These are phyloP conservation scores for Wickerhamiella lipophila DNA, from an alignment of 805 yeast species.

Conservation along the genomic window DNA sequence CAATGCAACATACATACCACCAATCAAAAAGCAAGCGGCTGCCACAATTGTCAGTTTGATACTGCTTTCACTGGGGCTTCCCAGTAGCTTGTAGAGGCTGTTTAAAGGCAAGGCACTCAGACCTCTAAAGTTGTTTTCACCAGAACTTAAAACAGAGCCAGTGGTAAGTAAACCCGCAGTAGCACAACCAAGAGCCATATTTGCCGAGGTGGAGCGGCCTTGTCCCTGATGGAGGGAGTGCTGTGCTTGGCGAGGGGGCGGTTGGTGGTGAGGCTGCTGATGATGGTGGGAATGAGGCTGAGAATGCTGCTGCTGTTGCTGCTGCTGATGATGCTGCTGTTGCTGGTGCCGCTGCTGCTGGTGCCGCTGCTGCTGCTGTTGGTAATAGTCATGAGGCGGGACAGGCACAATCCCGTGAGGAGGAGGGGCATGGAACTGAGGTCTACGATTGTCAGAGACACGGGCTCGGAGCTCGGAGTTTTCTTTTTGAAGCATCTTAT, in stretches of 20 bases:
- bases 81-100: neutral
- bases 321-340: too few species aligned
- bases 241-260: neutral
- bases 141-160: slow-evolving; percentile 4
- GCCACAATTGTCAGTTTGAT: neutral
- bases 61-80: neutral
- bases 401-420: neutral
- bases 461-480: slow-evolving; percentile 33
- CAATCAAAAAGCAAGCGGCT: slow-evolving; percentile 6
- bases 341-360: neutral
- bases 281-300: too few species aligned
- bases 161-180: slow-evolving; percentile 8
- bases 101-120: slow-evolving; percentile 8
- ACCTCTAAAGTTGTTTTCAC: slow-evolving; percentile 5
- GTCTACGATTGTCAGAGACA: neutral
- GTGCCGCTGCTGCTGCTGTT: neutral
- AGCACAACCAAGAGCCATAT: slow-evolving; percentile 9
- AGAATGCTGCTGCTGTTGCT: too few species aligned
- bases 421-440: slow-evolving; percentile 1
- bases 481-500: slow-evolving; percentile 40
- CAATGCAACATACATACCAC: neutral
- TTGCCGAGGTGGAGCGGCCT: neutral
- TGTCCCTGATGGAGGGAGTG: neutral
- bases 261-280: too few species aligned
- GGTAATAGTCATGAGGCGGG: neutral